phyloP scores from a whole-genome alignment of 345 rosid genomes.

The Pugionium cornutum region DNA sequence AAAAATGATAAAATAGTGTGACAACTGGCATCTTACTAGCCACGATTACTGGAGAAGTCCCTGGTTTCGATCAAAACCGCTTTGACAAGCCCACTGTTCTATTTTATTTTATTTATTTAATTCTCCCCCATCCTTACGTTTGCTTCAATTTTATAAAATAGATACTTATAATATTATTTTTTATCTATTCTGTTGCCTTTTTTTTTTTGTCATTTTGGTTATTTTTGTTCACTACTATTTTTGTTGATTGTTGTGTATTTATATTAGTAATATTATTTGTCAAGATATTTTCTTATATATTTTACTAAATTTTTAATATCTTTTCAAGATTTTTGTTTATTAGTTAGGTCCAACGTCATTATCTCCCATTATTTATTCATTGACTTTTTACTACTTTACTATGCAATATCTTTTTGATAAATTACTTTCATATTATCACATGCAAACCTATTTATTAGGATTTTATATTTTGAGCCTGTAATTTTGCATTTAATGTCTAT shows the following conservation, averaged over 20 bases:
- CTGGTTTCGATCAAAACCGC: slow-evolving; percentile 39
- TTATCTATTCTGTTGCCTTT: not conserved
- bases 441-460: not conserved
- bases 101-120: not conserved
- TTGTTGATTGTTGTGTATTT: slow-evolving; percentile 5
- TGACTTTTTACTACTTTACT: slow-evolving; percentile 13
- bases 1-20: slow-evolving; percentile 9
- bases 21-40: slow-evolving; percentile 40
- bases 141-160: not conserved
- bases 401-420: not conserved
- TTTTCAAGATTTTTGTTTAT: slow-evolving; percentile 19
- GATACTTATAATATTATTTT: not conserved
- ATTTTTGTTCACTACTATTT: slow-evolving; percentile 1
- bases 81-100: slow-evolving; percentile 37
- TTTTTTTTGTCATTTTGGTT: slow-evolving; percentile 18
- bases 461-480: not conserved
- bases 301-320: not conserved
- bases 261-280: slow-evolving; percentile 23
- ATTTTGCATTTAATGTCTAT: not conserved
- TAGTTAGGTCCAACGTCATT: slow-evolving; percentile 24
- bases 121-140: slow-evolving; percentile 22
- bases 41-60: slow-evolving; percentile 31
- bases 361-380: not conserved
- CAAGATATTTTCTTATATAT: not conserved
- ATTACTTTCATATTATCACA: not conserved